A percentile compares a stretch with the other conserved stretches of the same genome.
These are phyloP conservation scores for Botrytis galanthina DNA, from an alignment of 2,329 filamentous ascomycete genomes.

Conservation along the genomic window DNA sequence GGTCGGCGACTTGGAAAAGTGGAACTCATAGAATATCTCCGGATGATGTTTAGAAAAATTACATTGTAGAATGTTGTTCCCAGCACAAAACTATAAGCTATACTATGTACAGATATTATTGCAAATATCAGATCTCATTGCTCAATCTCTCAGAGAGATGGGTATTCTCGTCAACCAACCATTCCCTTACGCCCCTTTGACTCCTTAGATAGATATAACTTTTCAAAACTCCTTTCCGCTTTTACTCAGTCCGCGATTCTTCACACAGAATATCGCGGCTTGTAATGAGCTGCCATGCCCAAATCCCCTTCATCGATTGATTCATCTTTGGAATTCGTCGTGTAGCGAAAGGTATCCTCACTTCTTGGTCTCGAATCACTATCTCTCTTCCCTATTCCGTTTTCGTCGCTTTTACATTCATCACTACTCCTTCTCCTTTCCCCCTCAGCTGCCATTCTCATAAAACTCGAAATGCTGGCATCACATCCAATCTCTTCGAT, in stretches of 20 bases:
- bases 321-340: neutral
- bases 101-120: neutral
- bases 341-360: neutral
- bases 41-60: neutral
- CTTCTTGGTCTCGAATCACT: neutral
- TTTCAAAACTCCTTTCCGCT: neutral
- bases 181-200: neutral
- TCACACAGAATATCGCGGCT: neutral
- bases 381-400: neutral
- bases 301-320: neutral
- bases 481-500: constrained; percentile 4
- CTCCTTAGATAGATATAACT: neutral
- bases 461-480: neutral
- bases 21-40: neutral
- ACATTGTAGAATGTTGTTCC: neutral
- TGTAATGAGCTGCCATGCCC: neutral
- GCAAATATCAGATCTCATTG: neutral
- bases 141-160: neutral
- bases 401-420: neutral
- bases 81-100: neutral
- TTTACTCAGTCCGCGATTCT: fast-evolving
- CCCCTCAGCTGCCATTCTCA: neutral
- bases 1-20: neutral
- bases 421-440: neutral
- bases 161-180: neutral